A percentile compares a stretch with the other conserved stretches of the same genome.
phyloP scores from a whole-genome alignment of 176 grass and related monocot genomes.

The Puya raimondii region DNA sequence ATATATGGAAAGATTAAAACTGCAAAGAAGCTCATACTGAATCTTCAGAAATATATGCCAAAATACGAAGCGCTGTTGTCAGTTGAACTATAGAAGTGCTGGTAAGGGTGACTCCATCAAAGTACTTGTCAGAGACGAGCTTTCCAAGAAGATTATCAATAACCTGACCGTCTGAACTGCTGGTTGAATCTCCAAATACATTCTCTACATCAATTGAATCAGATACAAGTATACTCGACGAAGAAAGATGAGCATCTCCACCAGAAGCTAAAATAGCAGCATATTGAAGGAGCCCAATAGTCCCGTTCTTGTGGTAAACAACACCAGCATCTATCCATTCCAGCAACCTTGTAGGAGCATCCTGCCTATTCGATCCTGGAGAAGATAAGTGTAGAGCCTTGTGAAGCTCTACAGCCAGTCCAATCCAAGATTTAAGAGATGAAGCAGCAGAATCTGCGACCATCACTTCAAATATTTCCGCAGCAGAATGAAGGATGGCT shows the following conservation, averaged over 20 bases:
- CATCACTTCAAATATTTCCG: constrained; percentile 94
- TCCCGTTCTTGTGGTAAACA: constrained; percentile 91
- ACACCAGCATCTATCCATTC: constrained; percentile 98
- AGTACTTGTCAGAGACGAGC: constrained; percentile 73
- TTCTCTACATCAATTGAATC: constrained; percentile 91
- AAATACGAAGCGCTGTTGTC: constrained; percentile 77
- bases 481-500: constrained; percentile 87
- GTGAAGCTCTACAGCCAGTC: constrained; percentile 76
- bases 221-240: constrained; percentile 78
- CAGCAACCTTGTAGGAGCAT: constrained; percentile 83
- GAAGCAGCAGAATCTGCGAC: constrained; percentile 84
- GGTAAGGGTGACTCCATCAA: constrained; percentile 66
- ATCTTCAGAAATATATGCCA: constrained; percentile 93
- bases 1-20: constrained; percentile 4
- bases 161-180: constrained; percentile 59
- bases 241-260: constrained; percentile 92
- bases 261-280: constrained; percentile 85
- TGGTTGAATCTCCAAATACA: constrained; percentile 74
- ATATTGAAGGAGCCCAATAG: constrained; percentile 78
- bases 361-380: constrained; percentile 89
- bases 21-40: constrained; percentile 35
- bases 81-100: constrained; percentile 85
- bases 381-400: constrained; percentile 90
- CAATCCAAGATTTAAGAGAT: constrained; percentile 85
- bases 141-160: constrained; percentile 94